phyloP scores from a whole-genome alignment of 257 asterid species.

The Salvia hispanica region DNA sequence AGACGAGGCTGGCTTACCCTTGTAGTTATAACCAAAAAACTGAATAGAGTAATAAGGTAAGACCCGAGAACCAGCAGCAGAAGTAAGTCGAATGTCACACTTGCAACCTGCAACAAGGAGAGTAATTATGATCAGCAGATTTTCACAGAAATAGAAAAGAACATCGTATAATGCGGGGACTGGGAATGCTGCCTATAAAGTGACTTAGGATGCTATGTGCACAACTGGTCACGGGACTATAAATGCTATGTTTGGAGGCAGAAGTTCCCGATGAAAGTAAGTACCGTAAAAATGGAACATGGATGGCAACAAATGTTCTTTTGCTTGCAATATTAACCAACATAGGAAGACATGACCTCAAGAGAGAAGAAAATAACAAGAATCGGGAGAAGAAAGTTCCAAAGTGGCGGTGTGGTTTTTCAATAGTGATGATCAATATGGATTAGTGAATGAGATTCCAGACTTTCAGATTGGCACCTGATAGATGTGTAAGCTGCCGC shows the following conservation, averaged over 20 bases:
- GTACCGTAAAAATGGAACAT: too few relatives aligned
- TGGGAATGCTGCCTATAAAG: too few relatives aligned
- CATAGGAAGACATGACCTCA: background rate
- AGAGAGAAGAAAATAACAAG: background rate
- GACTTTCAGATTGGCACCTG: slow-evolving; percentile 55
- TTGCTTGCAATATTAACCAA: background rate
- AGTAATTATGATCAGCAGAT: too few relatives aligned
- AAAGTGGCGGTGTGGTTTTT: too few relatives aligned
- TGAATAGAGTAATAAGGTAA: slow-evolving; percentile 77
- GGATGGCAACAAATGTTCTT: background rate
- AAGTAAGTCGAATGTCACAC: slow-evolving; percentile 90
- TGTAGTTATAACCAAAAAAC: slow-evolving; percentile 76
- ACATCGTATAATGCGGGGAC: too few relatives aligned
- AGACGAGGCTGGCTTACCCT: slow-evolving; percentile 52
- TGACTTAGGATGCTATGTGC: too few relatives aligned
- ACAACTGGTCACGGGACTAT: too few relatives aligned
- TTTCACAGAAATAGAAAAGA: too few relatives aligned
- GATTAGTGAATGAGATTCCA: slow-evolving; percentile 16
- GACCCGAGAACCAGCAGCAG: slow-evolving; percentile 84
- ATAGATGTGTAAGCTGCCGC: slow-evolving; percentile 70
- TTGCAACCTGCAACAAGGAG: slow-evolving; percentile 67
- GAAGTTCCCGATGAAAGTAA: too few relatives aligned
- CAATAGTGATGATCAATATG: too few relatives aligned
- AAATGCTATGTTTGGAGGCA: too few relatives aligned
- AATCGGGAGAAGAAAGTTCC: background rate